Conservation (phyloP, 1,284 basidiomycete genomes). For the Taiwanofungus camphoratus region DNA sequence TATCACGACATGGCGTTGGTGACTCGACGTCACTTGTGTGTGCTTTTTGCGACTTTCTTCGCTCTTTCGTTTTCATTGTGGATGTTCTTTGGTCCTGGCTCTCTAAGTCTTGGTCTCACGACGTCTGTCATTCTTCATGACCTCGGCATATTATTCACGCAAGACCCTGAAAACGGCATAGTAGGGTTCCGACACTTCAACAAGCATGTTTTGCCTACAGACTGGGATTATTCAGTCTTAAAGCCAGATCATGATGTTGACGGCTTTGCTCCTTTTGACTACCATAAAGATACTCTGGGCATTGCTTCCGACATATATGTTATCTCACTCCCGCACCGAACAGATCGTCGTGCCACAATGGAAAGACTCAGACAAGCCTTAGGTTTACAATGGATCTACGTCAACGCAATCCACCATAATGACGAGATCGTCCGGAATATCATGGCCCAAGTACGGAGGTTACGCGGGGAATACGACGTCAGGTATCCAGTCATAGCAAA, state of each 20-base stretch:
- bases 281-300: slow-evolving; percentile 10
- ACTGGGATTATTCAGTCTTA: too few species aligned
- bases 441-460: slow-evolving; percentile 33
- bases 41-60: slow-evolving; percentile 7
- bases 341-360: slow-evolving; percentile 51
- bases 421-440: slow-evolving; percentile 36
- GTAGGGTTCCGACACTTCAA: not conserved
- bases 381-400: slow-evolving; percentile 45
- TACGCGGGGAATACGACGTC: slow-evolving; percentile 23
- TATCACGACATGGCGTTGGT: not conserved
- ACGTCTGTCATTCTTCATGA: not conserved
- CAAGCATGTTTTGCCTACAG: too few species aligned
- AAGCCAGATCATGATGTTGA: too few species aligned
- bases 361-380: slow-evolving; percentile 40
- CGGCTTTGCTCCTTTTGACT: not conserved
- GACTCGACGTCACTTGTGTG: slow-evolving; percentile 1
- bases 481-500: not conserved
- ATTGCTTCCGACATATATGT: slow-evolving; percentile 44
- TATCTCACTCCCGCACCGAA: slow-evolving; percentile 48
- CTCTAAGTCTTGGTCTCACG: not conserved
- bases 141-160: not conserved
- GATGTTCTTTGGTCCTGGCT: slow-evolving; percentile 10
- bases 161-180: not conserved
- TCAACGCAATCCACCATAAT: slow-evolving; percentile 41
- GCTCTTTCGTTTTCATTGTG: slow-evolving; percentile 10